phyloP scores from a whole-genome alignment of 306 rosid genomes.

The Pyrus betulifolia region DNA sequence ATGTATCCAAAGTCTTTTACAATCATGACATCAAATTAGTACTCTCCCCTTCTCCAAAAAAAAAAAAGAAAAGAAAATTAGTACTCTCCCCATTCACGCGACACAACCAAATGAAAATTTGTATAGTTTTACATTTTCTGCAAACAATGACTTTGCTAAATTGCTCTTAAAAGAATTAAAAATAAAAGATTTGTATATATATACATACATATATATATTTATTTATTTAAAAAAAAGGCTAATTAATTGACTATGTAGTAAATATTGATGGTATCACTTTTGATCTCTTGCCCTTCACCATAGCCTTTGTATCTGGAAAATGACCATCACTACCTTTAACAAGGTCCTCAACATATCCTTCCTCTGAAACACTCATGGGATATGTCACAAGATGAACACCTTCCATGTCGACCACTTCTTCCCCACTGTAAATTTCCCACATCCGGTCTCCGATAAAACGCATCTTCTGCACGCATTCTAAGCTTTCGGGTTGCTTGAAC shows the following conservation, averaged over 20 bases:
- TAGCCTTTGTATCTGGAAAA: constrained; percentile 66
- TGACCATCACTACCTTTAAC: constrained; percentile 22
- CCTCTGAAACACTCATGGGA: constrained; percentile 42
- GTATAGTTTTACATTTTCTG: too few relatives aligned
- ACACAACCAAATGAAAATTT: too few relatives aligned
- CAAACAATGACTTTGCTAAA: too few relatives aligned
- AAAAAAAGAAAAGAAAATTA: too few relatives aligned
- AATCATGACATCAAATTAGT: too few relatives aligned
- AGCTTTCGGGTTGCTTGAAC: constrained; percentile 35
- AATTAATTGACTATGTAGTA: constrained; percentile 40
- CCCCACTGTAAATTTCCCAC: constrained; percentile 53
- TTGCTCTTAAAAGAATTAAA: too few relatives aligned
- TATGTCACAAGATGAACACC: constrained; percentile 70
- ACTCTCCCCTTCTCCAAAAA: too few relatives aligned
- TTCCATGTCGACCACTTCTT: constrained; percentile 60
- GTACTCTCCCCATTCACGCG: too few relatives aligned
- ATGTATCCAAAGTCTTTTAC: too few relatives aligned
- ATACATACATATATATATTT: too few relatives aligned
- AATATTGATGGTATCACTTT: constrained; percentile 39
- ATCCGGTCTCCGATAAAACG: constrained; percentile 47
- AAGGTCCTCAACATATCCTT: constrained; percentile 50
- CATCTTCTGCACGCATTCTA: constrained; percentile 28
- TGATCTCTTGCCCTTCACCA: constrained; percentile 56
- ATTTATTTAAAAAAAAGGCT: neutral
- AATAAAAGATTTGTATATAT: too few relatives aligned